Evolutionary conservation across 108 stramenopile species (phyloP), one percentile per base, ranked within the genome.

Genomic region (Cyclotella baltica): DNA sequence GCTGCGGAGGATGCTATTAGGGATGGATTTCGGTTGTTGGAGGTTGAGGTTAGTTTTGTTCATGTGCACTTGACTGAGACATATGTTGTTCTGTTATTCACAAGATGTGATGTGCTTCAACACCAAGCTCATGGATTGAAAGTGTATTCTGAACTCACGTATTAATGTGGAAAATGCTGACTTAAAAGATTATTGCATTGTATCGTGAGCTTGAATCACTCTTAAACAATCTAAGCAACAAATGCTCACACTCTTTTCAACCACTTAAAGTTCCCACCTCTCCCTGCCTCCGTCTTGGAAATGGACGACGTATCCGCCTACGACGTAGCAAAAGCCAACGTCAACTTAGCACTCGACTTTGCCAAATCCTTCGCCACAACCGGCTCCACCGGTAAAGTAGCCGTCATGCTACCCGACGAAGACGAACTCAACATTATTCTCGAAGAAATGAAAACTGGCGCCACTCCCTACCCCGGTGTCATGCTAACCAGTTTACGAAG

Each of bases 271-370:
- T 96, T 91, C 75, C 93, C 93, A 13, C 97, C 97, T 1, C 83
- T 97, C n/a, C 95, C 97, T 0, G 92, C 91, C 29, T 84, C 85
- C 48, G 94, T 96, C 0, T 73, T 97, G 36, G 96, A 97, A 78
- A 91, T 97, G 90, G 92, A 96, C 68, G 93, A 94, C 80, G 95
- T 96, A 33, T 82, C 77, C 31, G 96, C 98, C 13, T 93, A 97
- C 77, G 97, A 96, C 80, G 93, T 98, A 1, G 93, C 93, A 28
- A 73, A 87, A 63, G 96, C 98, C 23, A 98, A 97, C 80, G 84
- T 96, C 64, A 88, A 91, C n/a, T 84, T 97, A 55, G 96, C 96
- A 9, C 36, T 92, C 0, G 95, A 97, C 55, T 96, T 96, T 84
- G 91, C 92, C 28, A 80, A 87, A 66, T 77, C 79, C 47, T 92